Base-by-base conservation (phyloP, 2,329 filamentous ascomycete species). In the Hymenotorrendiella dingleyae region DNA sequence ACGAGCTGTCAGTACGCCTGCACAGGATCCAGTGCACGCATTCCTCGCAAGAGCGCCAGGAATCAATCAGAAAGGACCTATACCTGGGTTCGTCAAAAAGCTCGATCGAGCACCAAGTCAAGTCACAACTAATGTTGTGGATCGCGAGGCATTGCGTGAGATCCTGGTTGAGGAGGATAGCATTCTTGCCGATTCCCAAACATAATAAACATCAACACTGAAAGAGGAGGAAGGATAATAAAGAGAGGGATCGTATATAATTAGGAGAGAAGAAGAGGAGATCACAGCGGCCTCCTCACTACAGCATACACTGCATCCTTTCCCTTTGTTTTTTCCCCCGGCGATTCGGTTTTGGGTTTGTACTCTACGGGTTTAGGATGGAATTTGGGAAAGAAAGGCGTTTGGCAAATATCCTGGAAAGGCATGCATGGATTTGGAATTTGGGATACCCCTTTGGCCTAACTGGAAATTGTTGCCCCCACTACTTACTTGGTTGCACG, bases 21-120 rank as follows among this genome's bases (percentile, higher is more conserved):
- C 27, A 49, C 61, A 38, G 21, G 66, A 45, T 64, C 54, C 44
- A 62, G 61, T 61, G 35, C 46, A 48, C 41, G 48, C 50, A 42
- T 63, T 66, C 9, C 40, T 65, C 24, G 68, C 67, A 32, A 71
- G 86, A 32, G 65, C 75, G 4, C 76, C 84, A 1, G 86, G 86
- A 0, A 87, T 93, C 58, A 93, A 93, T 56, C 86, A 91, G 59
- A 73, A 77, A 1, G 86, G 86, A 0, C 72, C 78, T 0, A 82
- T 93, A 32, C 78, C 84, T 0, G 86, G 86, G 0, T 84, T 91
- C 50, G 38, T 50, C 9, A 71, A 78, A 20, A 70, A 76, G 42
- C 32, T 28, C 2, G 54, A 55, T n/a, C 56, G 47, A 26, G 53
- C 54, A 20, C 59, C 61, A 6, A 57, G 55, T 33, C 51, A 53